Evolutionary conservation across 1,284 basidiomycete genomes (phyloP).

Genomic region (Tylopilus microsporus): DNA sequence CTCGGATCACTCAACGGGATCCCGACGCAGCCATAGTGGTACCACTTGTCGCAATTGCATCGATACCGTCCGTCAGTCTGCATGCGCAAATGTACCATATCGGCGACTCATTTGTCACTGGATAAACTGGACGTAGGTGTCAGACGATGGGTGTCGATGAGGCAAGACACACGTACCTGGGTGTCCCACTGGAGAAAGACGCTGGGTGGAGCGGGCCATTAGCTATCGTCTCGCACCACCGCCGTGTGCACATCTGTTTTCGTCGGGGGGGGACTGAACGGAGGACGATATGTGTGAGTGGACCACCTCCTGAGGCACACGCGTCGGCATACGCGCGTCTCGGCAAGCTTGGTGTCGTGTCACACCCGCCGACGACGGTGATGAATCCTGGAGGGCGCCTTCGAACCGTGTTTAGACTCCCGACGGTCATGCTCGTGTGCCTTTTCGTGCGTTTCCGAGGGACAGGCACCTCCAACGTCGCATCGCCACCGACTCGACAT

Average conservation of each 20-base stretch:
- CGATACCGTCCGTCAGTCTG: not conserved
- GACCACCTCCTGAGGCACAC: not conserved
- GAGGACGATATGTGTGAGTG: constrained; percentile 24
- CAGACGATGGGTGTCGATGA: not conserved
- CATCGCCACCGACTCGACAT: too few species aligned
- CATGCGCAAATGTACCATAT: too few species aligned
- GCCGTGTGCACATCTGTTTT: not conserved
- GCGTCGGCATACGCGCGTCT: not conserved
- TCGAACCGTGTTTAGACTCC: too few species aligned
- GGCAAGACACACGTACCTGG: constrained; percentile 18
- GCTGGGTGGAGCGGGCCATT: constrained; percentile 20
- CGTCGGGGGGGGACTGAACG: not conserved
- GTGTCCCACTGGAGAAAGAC: constrained; percentile 19
- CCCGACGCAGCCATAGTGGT: constrained; percentile 34
- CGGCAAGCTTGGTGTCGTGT: not conserved
- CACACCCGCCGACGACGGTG: too few species aligned
- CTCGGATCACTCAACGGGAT: constrained; percentile 26
- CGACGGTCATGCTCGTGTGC: too few species aligned
- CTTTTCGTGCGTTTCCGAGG: too few species aligned
- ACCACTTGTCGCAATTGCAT: constrained; percentile 35
- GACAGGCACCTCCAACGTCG: too few species aligned
- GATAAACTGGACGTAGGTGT: constrained; percentile 23
- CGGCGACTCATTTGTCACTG: constrained; percentile 29
- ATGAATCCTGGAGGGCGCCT: too few species aligned
- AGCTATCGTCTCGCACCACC: not conserved